These are phyloP conservation scores for Guadua angustifolia DNA, from an alignment of 176 grass and related monocot species.

Conservation along the genomic window DNA sequence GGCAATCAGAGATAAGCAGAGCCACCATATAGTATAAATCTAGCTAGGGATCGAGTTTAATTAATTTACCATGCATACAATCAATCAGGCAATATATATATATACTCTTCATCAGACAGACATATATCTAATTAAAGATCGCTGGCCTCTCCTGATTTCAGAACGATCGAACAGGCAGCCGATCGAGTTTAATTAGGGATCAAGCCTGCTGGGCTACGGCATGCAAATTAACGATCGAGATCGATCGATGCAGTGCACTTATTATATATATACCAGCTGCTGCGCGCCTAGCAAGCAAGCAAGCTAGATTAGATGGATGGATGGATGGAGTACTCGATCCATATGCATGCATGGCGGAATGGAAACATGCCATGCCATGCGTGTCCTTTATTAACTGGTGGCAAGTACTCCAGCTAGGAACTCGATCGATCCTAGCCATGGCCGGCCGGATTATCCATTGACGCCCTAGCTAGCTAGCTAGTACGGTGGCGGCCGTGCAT, in stretches of 20 bases:
- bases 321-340: no score
- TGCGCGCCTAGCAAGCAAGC: no score
- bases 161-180: neutral
- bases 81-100: neutral
- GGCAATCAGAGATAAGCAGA: neutral
- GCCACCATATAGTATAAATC: neutral
- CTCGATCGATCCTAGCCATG: no score
- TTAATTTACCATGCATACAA: neutral
- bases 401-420: neutral
- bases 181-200: neutral
- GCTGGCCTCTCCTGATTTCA: neutral
- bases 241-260: neutral
- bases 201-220: neutral
- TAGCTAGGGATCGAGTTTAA: no score
- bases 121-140: neutral
- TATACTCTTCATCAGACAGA: neutral
- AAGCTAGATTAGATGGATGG: no score
- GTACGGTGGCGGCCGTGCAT: slow-evolving; percentile 49
- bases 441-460: neutral
- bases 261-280: no score
- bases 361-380: neutral
- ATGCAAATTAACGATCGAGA: neutral
- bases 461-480: slow-evolving; percentile 7
- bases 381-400: neutral
- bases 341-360: neutral